Base-by-base conservation (phyloP, 805 yeast genomes). In the Candida boleticola region DNA sequence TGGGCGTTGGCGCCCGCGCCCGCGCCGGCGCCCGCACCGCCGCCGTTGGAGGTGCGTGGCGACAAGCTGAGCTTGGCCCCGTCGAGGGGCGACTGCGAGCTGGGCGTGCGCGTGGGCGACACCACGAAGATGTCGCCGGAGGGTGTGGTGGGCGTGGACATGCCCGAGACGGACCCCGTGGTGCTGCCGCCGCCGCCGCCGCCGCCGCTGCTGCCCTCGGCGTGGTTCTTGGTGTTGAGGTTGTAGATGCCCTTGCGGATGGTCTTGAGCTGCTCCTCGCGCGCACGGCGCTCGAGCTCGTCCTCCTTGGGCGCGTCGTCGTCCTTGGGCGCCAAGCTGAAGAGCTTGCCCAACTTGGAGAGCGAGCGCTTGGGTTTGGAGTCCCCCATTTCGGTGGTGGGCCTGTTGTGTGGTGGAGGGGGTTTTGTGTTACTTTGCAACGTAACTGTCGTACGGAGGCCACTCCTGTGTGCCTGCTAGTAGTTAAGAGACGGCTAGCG, bases 271-370 rank as follows among this genome's bases (percentile, higher is more conserved):
- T 30, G 42, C 21, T 31, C 35, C 22, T 31, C 35, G 11, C 35
- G 35, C 10, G 16, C 35, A 18, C 18, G 16, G 7, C 16, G 11
- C 11, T 31, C 35, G 6, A 14, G 39, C n/a, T 38, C 29, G 9
- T 16, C 25, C 52, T 29, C 53, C 55, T 31, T 31, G n/a, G n/a
- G n/a, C n/a, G n/a, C n/a, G 14, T 29, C 31, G 11, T 31, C 35
- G 6, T 31, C 35, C 21, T 31, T 19, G 11, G 10, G 11, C 11
- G 20, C 22, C 21, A 17, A 16, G 18, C 35, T 31, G 43, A 55
- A 55, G 26, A 55, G 49, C 39, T 54, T 55, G 30, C 58, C 54
- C 27, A 54, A 34, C 39, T 51, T 55, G 25, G 44, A 45, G 21
- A 52, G 44, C 20, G 55, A 49, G 29, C 47, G 51, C 42, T 50